Conservation (phyloP, 2,329 filamentous ascomycete species). For the Metarhizium robertsii region DNA sequence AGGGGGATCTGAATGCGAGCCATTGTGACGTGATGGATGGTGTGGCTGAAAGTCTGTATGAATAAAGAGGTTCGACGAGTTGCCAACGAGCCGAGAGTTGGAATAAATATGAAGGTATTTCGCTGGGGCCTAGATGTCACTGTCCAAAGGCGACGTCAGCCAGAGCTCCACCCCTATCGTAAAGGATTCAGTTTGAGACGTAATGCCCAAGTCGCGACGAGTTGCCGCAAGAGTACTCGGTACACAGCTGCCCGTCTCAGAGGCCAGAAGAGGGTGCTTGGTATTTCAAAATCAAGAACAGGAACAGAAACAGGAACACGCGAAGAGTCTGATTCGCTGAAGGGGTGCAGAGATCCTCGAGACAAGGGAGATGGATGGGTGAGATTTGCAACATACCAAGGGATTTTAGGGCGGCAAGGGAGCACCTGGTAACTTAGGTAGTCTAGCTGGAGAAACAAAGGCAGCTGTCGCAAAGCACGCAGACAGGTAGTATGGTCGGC, state of each 20-base stretch:
- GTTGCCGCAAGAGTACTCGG: background rate
- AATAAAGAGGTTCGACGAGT: background rate
- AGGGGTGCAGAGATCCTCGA: background rate
- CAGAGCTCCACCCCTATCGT: background rate
- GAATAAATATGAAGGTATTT: background rate
- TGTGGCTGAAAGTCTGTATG: slow-evolving; percentile 5
- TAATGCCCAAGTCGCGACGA: background rate
- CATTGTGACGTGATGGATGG: slow-evolving; percentile 40
- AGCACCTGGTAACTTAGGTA: background rate
- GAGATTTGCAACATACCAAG: slow-evolving; percentile 1
- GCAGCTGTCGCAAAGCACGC: slow-evolving; percentile 2
- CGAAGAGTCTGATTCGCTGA: background rate
- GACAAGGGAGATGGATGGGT: background rate
- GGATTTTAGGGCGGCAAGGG: background rate
- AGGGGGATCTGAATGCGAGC: slow-evolving; percentile 86
- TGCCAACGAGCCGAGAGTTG: background rate
- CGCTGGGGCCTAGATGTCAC: background rate
- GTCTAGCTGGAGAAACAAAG: background rate
- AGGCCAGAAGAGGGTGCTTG: background rate
- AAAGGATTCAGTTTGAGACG: background rate
- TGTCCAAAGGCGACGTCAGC: background rate
- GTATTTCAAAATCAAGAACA: background rate
- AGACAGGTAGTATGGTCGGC: background rate
- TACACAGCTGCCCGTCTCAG: background rate
- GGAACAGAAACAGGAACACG: background rate